Base-by-base conservation (phyloP, 257 asterid genomes). In the Buddleja alternifolia region DNA sequence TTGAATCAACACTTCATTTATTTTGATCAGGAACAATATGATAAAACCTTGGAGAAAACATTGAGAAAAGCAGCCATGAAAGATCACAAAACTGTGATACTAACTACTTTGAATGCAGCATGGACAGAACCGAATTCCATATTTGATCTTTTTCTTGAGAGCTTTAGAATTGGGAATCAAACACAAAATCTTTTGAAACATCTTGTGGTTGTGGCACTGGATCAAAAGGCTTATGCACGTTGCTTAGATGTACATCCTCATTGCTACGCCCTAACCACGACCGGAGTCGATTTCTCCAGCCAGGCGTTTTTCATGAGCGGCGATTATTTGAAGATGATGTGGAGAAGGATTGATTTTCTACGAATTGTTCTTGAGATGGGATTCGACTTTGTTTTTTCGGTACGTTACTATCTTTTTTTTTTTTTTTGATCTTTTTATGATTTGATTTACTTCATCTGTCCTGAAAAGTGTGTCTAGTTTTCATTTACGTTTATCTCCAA, bases 91-190 rank as follows among this genome's bases (percentile, higher is more conserved):
- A 79, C 80, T 11, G 80, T 79, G 4, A 79, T 79, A 20, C 11
- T 79, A 14, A 71, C 83, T 10, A 75, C 75, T 8, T 9, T 75
- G 20, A 79, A 79, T 63, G 80, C 69, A 15, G 80, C 75, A 56
- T 75, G 83, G 83, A 60, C 63, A 1, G 75, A 75, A 24, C 75
- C 80, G 0, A 58, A 62, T 24, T 71, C 80, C 12, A 16, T 75
- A 21, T 79, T 79, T n/a, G 78, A 75, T 71, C 55, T 70, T n/a
- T 78, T 78, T 47, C n/a, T 75, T 42, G 80, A 74, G 51, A 75
- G 80, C 44, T 71, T 79, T 16, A 63, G 48, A 75, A 56, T 66
- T 23, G 83, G 80, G 20, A 62, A 66, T 55, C 52, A 44, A 52
- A 79, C 80, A 8, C 24, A 67, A 36, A 53, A 20, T 8, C 74